These are phyloP conservation scores for Pichia sp. DNA, from an alignment of 1,139 yeast genomes.

Conservation along the genomic window DNA sequence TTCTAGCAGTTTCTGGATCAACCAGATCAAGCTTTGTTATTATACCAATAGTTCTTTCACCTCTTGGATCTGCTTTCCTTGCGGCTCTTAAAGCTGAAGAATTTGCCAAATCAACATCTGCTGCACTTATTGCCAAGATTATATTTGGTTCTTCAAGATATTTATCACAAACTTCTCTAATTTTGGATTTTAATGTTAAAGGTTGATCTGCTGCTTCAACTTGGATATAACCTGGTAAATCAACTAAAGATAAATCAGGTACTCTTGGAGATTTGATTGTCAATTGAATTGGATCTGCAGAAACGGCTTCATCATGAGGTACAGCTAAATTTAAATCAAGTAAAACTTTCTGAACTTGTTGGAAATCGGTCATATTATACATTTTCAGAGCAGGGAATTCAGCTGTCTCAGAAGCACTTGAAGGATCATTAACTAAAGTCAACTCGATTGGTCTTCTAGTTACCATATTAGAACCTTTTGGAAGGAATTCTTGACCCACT, in stretches of 20 bases:
- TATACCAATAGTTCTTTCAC: slow-evolving; percentile 94
- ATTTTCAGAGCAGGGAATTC: slow-evolving; percentile 89
- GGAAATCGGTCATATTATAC: slow-evolving; percentile 76
- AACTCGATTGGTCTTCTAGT: slow-evolving; percentile 75
- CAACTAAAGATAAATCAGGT: slow-evolving; percentile 91
- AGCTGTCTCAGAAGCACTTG: slow-evolving; percentile 76
- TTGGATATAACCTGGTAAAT: slow-evolving; percentile 95
- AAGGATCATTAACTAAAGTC: slow-evolving; percentile 82
- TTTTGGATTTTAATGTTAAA: slow-evolving; percentile 66
- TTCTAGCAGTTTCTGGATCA: slow-evolving; percentile 63
- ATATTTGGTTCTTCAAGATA: slow-evolving; percentile 89
- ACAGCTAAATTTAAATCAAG: slow-evolving; percentile 90
- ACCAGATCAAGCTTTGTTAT: slow-evolving; percentile 90
- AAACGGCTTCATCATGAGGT: slow-evolving; percentile 40
- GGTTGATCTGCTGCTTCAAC: slow-evolving; percentile 98
- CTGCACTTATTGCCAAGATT: slow-evolving; percentile 91
- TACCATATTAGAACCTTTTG: slow-evolving; percentile 93
- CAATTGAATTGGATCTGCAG: slow-evolving; percentile 23
- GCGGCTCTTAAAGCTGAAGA: slow-evolving; percentile 92
- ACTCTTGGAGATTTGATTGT: slow-evolving; percentile 87
- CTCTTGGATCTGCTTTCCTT: slow-evolving; percentile 86
- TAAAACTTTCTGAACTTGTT: slow-evolving; percentile 77
- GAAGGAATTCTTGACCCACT: slow-evolving; percentile 91
- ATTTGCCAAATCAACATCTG: slow-evolving; percentile 96
- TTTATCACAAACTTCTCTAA: slow-evolving; percentile 70